Conservation (phyloP, 2,329 filamentous ascomycete genomes). For the Pseudogymnoascus sp. region DNA sequence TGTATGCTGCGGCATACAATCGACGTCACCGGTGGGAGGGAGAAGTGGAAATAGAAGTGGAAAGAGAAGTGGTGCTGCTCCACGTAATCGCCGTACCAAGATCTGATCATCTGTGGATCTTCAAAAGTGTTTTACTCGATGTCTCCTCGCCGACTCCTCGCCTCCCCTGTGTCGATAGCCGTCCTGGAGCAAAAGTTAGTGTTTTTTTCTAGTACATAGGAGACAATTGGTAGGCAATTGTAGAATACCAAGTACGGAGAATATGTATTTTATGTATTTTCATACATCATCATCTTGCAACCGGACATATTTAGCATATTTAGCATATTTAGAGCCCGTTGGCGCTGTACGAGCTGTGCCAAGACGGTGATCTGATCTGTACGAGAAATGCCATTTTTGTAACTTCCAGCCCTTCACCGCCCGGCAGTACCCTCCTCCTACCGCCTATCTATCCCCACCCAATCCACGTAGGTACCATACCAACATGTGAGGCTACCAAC, state of each 20-base stretch:
- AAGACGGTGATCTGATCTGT: neutral
- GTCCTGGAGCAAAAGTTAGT: neutral
- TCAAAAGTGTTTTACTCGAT: neutral
- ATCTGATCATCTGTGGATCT: slow-evolving; percentile 7
- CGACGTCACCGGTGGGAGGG: neutral
- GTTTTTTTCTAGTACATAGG: neutral
- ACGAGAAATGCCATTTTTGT: neutral
- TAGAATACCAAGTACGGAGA: neutral
- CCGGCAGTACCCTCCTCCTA: neutral
- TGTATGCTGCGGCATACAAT: neutral
- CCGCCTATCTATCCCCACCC: neutral
- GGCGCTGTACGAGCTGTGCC: neutral
- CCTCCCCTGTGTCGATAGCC: neutral
- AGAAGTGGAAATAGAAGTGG: slow-evolving; percentile 6
- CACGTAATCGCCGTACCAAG: slow-evolving; percentile 1
- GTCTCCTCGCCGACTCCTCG: neutral
- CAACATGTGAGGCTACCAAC: neutral
- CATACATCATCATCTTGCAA: neutral
- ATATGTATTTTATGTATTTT: neutral
- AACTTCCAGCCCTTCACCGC: neutral
- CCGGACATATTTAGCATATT: neutral
- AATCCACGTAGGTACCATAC: neutral
- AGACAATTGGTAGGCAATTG: neutral
- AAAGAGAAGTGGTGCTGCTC: slow-evolving; percentile 2
- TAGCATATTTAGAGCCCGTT: neutral